A percentile compares a stretch with the other conserved stretches of the same genome.
Conservation (phyloP, 768 basidiomycete species). For the Boletellus ananas region DNA sequence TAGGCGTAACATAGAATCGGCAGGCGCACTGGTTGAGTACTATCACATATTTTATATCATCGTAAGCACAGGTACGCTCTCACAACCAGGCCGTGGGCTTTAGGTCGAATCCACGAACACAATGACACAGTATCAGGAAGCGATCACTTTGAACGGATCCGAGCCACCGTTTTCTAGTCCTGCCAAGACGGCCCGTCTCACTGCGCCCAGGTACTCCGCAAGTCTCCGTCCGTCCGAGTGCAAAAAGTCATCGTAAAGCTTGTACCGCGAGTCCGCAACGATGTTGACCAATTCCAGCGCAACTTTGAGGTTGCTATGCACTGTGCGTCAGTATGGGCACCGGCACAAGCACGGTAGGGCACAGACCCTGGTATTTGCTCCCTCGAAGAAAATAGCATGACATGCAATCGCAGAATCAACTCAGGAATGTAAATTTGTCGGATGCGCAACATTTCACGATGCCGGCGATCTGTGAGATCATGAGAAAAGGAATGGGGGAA, state of each 20-base stretch:
- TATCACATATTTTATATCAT: background rate
- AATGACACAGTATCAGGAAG: conserved; percentile 12
- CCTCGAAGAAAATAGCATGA: conserved; percentile 62
- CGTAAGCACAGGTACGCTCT: conserved; percentile 1
- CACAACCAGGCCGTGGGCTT: background rate
- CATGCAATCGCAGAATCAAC: conserved; percentile 81
- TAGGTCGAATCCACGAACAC: background rate
- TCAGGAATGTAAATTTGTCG: conserved; percentile 89
- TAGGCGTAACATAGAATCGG: too few relatives aligned
- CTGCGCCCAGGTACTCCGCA: conserved; percentile 68
- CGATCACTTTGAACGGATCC: conserved; percentile 60
- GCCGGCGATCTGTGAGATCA: conserved; percentile 45
- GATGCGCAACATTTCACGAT: conserved; percentile 70
- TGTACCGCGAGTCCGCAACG: conserved; percentile 84
- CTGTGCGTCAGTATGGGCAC: background rate
- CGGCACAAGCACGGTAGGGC: background rate
- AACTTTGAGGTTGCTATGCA: conserved; percentile 65
- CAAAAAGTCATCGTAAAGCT: conserved; percentile 82
- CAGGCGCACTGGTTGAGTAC: background rate
- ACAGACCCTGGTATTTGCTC: conserved; percentile 63
- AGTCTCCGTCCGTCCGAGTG: conserved; percentile 54
- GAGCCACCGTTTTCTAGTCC: conserved; percentile 73
- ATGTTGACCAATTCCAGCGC: conserved; percentile 76
- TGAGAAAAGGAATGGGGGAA: background rate
- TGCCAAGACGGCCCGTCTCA: conserved; percentile 67